phyloP scores from a whole-genome alignment of 495 filamentous ascomycete species.

The Penicillium tannophilum region DNA sequence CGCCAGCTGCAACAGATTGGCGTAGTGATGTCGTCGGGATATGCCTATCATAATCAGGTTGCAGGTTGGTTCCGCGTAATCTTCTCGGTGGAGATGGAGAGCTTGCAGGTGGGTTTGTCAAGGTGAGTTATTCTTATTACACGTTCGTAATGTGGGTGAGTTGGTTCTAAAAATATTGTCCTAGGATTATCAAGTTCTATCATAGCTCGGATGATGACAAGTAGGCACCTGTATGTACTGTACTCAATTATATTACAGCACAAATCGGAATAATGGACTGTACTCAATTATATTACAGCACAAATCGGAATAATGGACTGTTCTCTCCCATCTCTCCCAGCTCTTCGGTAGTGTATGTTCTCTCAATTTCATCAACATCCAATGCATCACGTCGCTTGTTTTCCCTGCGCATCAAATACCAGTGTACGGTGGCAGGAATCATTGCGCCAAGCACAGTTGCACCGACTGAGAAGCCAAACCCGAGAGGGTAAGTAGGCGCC shows the following conservation, averaged over 20 bases:
- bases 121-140: too few species aligned
- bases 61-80: too few species aligned
- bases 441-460: constrained; percentile 5
- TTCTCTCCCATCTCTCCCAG: constrained; percentile 7
- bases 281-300: background rate
- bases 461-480: constrained; percentile 12
- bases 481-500: constrained; percentile 14
- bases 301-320: constrained; percentile 8
- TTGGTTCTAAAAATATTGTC: too few species aligned
- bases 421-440: constrained; percentile 6
- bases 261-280: constrained; percentile 9
- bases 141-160: too few species aligned
- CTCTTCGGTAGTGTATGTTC: constrained; percentile 2
- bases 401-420: constrained; percentile 8
- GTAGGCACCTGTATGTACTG: too few species aligned
- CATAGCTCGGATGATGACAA: too few species aligned
- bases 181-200: too few species aligned
- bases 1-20: too few species aligned
- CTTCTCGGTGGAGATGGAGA: too few species aligned
- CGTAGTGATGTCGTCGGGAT: too few species aligned
- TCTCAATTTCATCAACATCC: background rate
- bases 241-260: background rate
- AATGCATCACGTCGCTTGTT: background rate
- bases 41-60: too few species aligned
- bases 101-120: too few species aligned